A percentile compares a stretch with the other conserved stretches of the same genome.
phyloP scores from a whole-genome alignment of 257 asterid genomes.

The Dorcoceras hygrometricum region DNA sequence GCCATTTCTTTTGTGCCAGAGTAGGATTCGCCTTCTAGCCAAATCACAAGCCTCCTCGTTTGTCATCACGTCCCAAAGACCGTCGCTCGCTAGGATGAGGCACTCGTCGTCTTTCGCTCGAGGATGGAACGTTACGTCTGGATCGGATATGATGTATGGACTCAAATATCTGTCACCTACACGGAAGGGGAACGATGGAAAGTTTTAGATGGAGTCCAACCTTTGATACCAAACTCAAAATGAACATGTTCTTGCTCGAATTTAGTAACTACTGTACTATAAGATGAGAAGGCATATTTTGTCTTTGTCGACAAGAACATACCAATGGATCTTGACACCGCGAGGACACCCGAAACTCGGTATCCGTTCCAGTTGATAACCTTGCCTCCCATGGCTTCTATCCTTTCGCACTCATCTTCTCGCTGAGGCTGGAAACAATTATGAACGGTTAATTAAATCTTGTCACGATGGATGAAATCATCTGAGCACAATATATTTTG shows the following conservation, averaged over 20 bases:
- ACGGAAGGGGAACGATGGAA: neutral
- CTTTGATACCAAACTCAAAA: too few species aligned
- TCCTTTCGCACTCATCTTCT: conserved; percentile 61
- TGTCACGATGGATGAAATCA: neutral
- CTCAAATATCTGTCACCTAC: conserved; percentile 50
- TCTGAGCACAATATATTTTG: neutral
- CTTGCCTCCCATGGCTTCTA: conserved; percentile 75
- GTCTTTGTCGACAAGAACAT: too few species aligned
- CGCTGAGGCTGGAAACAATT: conserved; percentile 53
- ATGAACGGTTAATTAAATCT: neutral
- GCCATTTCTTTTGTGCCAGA: conserved; percentile 47
- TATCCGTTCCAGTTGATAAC: conserved; percentile 77
- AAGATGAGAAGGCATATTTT: too few species aligned
- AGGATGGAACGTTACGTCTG: conserved; percentile 36
- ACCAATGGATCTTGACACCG: conserved; percentile 80
- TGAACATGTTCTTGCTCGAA: neutral
- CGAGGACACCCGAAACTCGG: conserved; percentile 81
- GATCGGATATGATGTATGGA: conserved; percentile 43
- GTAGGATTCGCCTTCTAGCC: conserved; percentile 41
- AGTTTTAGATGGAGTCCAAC: neutral
- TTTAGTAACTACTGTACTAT: too few species aligned
- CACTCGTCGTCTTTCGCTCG: conserved; percentile 54
- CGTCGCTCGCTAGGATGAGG: conserved; percentile 50
- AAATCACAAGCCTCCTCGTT: conserved; percentile 52
- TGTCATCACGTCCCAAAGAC: conserved; percentile 48